Evolutionary conservation across 257 asterid species (phyloP).

Genomic region (Prunella vulgaris): DNA sequence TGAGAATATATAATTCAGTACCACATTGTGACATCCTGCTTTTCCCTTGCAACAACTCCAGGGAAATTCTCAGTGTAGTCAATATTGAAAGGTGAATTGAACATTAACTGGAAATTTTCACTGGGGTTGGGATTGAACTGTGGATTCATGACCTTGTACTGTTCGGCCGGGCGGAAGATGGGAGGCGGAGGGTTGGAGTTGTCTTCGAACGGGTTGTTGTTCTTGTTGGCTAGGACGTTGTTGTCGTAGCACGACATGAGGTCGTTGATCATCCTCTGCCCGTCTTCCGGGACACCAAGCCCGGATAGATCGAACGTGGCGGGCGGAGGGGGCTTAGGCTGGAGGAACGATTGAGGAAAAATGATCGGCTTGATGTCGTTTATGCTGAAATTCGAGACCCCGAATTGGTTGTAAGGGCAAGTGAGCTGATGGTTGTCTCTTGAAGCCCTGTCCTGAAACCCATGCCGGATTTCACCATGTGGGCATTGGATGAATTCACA

Average conservation of each 20-base stretch:
- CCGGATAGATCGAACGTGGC: slow-evolving; percentile 34
- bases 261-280: slow-evolving; percentile 51
- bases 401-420: slow-evolving; percentile 54
- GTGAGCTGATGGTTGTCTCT: slow-evolving; percentile 77
- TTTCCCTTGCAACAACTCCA: slow-evolving; percentile 29
- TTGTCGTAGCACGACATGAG: slow-evolving; percentile 53
- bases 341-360: slow-evolving; percentile 46
- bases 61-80: slow-evolving; percentile 41
- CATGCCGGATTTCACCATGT: slow-evolving; percentile 52
- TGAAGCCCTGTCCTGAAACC: slow-evolving; percentile 57
- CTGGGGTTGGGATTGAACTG: slow-evolving; percentile 38
- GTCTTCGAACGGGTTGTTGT: slow-evolving; percentile 15
- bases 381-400: slow-evolving; percentile 34
- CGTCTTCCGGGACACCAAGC: slow-evolving; percentile 64
- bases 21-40: slow-evolving; percentile 63
- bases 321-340: slow-evolving; percentile 32
- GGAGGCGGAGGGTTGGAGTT: too few relatives aligned
- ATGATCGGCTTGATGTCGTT: slow-evolving; percentile 55
- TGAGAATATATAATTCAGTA: slow-evolving; percentile 20
- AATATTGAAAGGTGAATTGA: slow-evolving; percentile 38
- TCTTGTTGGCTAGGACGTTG: slow-evolving; percentile 31
- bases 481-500: slow-evolving; percentile 77
- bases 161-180: slow-evolving; percentile 39
- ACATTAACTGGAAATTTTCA: slow-evolving; percentile 38
- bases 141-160: slow-evolving; percentile 35